phyloP scores from a whole-genome alignment of 1,284 basidiomycete species.

The Cystobasidiaceae sp. region DNA sequence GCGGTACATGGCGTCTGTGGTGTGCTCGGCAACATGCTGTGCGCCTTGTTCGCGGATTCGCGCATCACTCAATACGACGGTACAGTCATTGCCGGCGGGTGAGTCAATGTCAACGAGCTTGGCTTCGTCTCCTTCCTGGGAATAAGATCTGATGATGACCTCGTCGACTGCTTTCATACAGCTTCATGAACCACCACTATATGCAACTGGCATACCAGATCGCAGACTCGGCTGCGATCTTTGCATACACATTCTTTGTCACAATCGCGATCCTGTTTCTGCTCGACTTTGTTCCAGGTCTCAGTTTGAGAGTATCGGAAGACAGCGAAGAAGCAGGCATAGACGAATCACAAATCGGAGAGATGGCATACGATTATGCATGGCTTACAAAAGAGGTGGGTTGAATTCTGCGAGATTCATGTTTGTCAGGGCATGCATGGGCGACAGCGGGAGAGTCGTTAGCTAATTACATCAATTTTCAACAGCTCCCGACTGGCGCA shows the following conservation, averaged over 20 bases:
- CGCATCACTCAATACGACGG: conserved; percentile 82
- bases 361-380: conserved; percentile 77
- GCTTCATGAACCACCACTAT: conserved; percentile 76
- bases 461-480: not conserved
- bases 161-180: too few relatives aligned
- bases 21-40: conserved; percentile 76
- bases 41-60: conserved; percentile 77
- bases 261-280: conserved; percentile 72
- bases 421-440: too few relatives aligned
- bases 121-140: too few relatives aligned
- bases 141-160: too few relatives aligned
- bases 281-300: conserved; percentile 86
- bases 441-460: too few relatives aligned
- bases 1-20: conserved; percentile 87
- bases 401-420: not conserved
- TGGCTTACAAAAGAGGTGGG: not conserved
- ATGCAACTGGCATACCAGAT: conserved; percentile 58
- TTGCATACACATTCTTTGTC: conserved; percentile 69
- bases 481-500: too few relatives aligned
- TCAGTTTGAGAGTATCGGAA: conserved; percentile 62
- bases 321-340: not conserved
- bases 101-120: too few relatives aligned
- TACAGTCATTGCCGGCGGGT: conserved; percentile 70
- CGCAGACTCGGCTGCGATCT: conserved; percentile 68
- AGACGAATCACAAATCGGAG: conserved; percentile 73